Conservation (phyloP, 2,329 filamentous ascomycete genomes). For the Claviceps lovelessii region DNA sequence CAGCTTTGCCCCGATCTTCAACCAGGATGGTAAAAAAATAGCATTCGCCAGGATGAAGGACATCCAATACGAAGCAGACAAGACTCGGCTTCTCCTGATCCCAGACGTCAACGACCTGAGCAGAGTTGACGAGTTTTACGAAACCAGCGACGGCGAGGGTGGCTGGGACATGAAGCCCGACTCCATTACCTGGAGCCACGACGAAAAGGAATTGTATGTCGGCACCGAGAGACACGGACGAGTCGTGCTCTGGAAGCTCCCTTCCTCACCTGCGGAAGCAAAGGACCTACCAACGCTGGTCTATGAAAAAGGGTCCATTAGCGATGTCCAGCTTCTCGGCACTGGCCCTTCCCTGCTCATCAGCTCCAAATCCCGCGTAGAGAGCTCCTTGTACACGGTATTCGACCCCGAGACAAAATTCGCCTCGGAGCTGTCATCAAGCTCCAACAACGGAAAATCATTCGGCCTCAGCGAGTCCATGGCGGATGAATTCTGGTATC, state of each 20-base stretch:
- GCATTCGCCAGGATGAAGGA: conserved; percentile 69
- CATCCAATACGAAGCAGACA: conserved; percentile 66
- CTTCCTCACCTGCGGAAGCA: conserved; percentile 37
- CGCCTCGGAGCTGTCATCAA: conserved; percentile 42
- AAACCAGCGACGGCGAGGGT: conserved; percentile 47
- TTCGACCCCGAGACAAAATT: conserved; percentile 31
- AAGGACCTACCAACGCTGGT: conserved; percentile 34
- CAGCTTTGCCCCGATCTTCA: conserved; percentile 54
- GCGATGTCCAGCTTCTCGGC: conserved; percentile 37
- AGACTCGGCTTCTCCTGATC: conserved; percentile 49
- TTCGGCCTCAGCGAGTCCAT: conserved; percentile 52
- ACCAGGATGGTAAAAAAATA: conserved; percentile 53
- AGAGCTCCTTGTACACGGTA: conserved; percentile 56
- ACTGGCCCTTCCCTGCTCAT: conserved; percentile 41
- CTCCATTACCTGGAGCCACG: conserved; percentile 39
- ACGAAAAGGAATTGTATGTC: conserved; percentile 53
- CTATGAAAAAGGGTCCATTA: conserved; percentile 38
- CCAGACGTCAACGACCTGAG: conserved; percentile 43
- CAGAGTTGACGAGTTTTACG: conserved; percentile 48
- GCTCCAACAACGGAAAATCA: conserved; percentile 47
- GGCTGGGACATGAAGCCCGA: conserved; percentile 47
- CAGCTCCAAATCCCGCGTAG: conserved; percentile 52
- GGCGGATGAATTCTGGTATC: conserved; percentile 54
- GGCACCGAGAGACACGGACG: conserved; percentile 57
- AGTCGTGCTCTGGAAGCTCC: conserved; percentile 46